Conservation (phyloP, 1,284 basidiomycete genomes). For the Apiotrichum gamsii region DNA sequence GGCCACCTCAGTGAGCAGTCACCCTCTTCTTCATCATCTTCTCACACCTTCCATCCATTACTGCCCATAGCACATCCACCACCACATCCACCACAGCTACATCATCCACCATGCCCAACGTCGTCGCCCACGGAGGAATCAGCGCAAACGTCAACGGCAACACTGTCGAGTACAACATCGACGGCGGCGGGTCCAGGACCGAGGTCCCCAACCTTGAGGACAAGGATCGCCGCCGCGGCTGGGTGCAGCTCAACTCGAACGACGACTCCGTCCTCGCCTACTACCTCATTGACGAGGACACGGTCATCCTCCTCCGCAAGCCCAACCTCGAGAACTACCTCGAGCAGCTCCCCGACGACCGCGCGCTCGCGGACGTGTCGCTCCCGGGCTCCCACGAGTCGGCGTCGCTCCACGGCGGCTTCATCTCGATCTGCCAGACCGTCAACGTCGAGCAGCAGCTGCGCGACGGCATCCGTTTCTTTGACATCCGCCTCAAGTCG, state of each 20-base stretch:
- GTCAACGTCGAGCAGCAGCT: slow-evolving; percentile 42
- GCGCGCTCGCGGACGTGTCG: slow-evolving; percentile 14
- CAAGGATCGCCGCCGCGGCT: slow-evolving; percentile 9
- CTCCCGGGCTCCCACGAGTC: slow-evolving; percentile 15
- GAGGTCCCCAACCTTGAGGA: slow-evolving; percentile 3
- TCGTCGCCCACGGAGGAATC: too few species aligned
- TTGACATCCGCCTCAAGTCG: slow-evolving; percentile 73
- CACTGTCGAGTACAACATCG: slow-evolving; percentile 6
- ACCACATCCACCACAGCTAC: too few species aligned
- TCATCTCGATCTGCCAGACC: slow-evolving; percentile 44
- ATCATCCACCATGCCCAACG: too few species aligned
- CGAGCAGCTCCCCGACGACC: slow-evolving; percentile 13
- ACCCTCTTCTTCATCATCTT: too few species aligned
- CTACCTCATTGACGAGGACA: slow-evolving; percentile 8
- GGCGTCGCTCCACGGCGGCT: slow-evolving; percentile 9
- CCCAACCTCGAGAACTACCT: slow-evolving; percentile 6
- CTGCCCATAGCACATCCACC: too few species aligned
- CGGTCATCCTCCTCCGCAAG: slow-evolving; percentile 9
- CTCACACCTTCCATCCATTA: too few species aligned
- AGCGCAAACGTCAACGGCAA: too few species aligned
- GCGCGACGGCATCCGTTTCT: slow-evolving; percentile 58
- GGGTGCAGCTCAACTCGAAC: slow-evolving; percentile 8
- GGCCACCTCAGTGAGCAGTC: too few species aligned
- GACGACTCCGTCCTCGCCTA: slow-evolving; percentile 8
- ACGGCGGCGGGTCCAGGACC: slow-evolving; percentile 5